These are phyloP conservation scores for Sordariomycetes sp. DNA, from an alignment of 2,329 filamentous ascomycete genomes.

Conservation along the genomic window DNA sequence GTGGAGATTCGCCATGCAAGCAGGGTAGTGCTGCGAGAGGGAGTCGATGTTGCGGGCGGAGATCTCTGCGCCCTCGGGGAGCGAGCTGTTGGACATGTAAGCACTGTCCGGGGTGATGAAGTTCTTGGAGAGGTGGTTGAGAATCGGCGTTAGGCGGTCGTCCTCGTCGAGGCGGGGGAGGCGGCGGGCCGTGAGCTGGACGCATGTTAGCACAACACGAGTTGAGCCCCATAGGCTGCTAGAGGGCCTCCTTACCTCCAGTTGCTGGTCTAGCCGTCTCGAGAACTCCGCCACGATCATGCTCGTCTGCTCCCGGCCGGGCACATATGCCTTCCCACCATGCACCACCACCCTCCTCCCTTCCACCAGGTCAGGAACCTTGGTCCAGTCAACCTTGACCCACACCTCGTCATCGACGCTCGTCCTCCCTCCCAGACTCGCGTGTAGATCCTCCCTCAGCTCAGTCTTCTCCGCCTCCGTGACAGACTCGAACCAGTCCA, in stretches of 20 bases:
- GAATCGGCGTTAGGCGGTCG: conserved; percentile 65
- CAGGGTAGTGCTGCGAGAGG: conserved; percentile 72
- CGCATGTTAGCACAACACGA: not conserved
- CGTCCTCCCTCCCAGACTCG: conserved; percentile 22
- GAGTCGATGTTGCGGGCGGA: conserved; percentile 70
- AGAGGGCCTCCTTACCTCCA: conserved; percentile 51
- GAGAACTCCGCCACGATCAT: conserved; percentile 87
- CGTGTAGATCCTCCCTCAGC: conserved; percentile 50
- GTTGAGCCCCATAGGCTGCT: not conserved
- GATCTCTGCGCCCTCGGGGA: conserved; percentile 60
- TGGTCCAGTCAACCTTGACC: conserved; percentile 96
- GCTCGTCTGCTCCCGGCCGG: conserved; percentile 73
- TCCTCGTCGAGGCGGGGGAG: conserved; percentile 92
- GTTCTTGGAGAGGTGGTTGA: conserved; percentile 79
- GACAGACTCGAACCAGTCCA: conserved; percentile 88
- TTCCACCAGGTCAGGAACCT: conserved; percentile 84
- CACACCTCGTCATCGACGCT: conserved; percentile 59
- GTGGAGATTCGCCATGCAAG: conserved; percentile 92
- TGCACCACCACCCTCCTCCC: conserved; percentile 64
- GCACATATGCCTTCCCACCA: conserved; percentile 83
- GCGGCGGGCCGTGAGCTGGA: conserved; percentile 74
- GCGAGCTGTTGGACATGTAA: conserved; percentile 54
- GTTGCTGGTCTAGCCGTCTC: conserved; percentile 62
- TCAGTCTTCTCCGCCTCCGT: conserved; percentile 65
- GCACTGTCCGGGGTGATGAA: conserved; percentile 85